phyloP scores from a whole-genome alignment of 225 moss, liverwort and hornwort genomes.

The Asterella californica region DNA sequence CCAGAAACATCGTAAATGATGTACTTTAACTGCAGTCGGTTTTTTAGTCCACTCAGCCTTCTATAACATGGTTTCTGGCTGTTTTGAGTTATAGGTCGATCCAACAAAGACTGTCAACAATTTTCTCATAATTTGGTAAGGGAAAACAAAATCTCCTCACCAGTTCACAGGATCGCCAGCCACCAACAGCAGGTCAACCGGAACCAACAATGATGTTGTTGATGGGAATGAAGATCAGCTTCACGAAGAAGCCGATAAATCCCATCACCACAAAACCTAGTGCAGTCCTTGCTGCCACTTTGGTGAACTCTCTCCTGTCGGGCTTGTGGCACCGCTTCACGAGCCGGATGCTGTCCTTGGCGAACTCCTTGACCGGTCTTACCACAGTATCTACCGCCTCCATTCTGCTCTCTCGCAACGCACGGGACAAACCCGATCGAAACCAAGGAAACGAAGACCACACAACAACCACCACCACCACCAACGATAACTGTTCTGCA shows the following conservation, averaged over 20 bases:
- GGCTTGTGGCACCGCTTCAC: slow-evolving; percentile 89
- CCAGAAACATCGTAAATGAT: slow-evolving; percentile 9
- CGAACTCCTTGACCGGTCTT: slow-evolving; percentile 69
- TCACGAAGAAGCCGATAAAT: slow-evolving; percentile 79
- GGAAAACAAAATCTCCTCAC: slow-evolving; percentile 12
- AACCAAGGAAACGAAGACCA: neutral
- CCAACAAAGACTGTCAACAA: neutral
- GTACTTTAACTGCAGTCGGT: slow-evolving; percentile 10
- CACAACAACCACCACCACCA: neutral
- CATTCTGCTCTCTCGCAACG: slow-evolving; percentile 29
- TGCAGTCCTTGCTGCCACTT: slow-evolving; percentile 70
- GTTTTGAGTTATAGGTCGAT: neutral
- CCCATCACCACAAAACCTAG: slow-evolving; percentile 83
- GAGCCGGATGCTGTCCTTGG: slow-evolving; percentile 77
- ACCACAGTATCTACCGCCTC: slow-evolving; percentile 77
- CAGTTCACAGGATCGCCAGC: neutral
- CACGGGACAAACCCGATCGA: neutral
- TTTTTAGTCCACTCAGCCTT: slow-evolving; percentile 7
- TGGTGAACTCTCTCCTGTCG: slow-evolving; percentile 74
- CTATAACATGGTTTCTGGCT: slow-evolving; percentile 3
- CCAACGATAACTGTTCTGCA: neutral
- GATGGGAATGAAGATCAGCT: slow-evolving; percentile 89
- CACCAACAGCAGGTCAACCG: slow-evolving; percentile 26
- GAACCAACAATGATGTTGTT: slow-evolving; percentile 84
- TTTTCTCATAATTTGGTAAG: neutral